These are phyloP conservation scores for Fusarium chlamydosporum DNA, from an alignment of 2,329 filamentous ascomycete species.

Conservation along the genomic window DNA sequence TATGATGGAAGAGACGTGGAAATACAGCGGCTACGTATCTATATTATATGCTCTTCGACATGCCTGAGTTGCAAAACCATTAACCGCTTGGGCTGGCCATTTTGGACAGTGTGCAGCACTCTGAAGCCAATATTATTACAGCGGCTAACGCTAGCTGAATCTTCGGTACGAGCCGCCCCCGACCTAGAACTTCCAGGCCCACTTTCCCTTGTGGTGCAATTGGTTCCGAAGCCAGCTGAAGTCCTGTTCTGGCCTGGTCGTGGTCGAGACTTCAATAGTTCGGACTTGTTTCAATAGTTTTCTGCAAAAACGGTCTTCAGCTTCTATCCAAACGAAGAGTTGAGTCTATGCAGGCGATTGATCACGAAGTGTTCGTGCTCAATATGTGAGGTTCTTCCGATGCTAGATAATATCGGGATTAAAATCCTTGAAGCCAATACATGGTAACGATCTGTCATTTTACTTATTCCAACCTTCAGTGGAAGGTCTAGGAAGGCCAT, in stretches of 20 bases:
- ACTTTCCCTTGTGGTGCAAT: not conserved
- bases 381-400: too few species aligned
- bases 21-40: not conserved
- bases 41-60: not conserved
- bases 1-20: not conserved
- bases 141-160: not conserved
- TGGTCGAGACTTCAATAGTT: slow-evolving; percentile 6
- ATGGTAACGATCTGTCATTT: too few species aligned
- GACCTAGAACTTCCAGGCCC: not conserved
- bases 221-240: not conserved
- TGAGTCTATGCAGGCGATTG: too few species aligned
- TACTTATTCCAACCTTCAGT: too few species aligned
- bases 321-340: not conserved
- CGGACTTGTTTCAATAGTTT: not conserved
- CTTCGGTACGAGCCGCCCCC: slow-evolving; percentile 4
- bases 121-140: slow-evolving; percentile 1
- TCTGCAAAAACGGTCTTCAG: not conserved
- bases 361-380: too few species aligned
- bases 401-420: too few species aligned
- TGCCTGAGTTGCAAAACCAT: too few species aligned
- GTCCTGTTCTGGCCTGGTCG: not conserved
- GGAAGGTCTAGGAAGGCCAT: too few species aligned
- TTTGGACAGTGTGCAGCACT: not conserved
- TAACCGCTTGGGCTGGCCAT: not conserved
- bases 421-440: too few species aligned